Conservation (phyloP, 257 asterid genomes). For the Gentiana dahurica region DNA sequence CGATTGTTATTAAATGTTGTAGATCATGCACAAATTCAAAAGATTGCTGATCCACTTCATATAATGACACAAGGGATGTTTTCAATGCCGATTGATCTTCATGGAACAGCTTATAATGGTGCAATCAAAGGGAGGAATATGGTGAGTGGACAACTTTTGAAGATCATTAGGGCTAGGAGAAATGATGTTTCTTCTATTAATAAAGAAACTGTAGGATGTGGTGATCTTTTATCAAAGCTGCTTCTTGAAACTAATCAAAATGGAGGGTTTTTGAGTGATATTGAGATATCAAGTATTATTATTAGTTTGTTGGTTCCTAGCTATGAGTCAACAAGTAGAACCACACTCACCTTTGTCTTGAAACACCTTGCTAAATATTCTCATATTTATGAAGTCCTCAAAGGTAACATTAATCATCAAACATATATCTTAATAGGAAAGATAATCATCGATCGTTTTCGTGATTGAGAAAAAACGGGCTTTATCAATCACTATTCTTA, state of each 20-base stretch:
- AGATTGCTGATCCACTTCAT: slow-evolving; percentile 33
- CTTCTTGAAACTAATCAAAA: slow-evolving; percentile 44
- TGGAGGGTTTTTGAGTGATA: slow-evolving; percentile 36
- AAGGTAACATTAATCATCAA: slow-evolving; percentile 19
- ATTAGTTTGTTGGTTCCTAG: slow-evolving; percentile 48
- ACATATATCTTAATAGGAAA: too few relatives aligned
- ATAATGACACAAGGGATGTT: slow-evolving; percentile 42
- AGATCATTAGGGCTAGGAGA: slow-evolving; percentile 46
- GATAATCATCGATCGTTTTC: too few relatives aligned
- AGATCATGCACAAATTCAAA: slow-evolving; percentile 24
- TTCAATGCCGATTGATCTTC: slow-evolving; percentile 43
- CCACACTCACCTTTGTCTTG: slow-evolving; percentile 38
- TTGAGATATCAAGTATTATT: slow-evolving; percentile 46
- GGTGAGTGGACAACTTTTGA: slow-evolving; percentile 41
- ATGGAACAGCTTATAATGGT: slow-evolving; percentile 47
- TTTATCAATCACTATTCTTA: too few relatives aligned
- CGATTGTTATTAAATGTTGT: slow-evolving; percentile 29
- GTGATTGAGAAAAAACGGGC: too few relatives aligned
- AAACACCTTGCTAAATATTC: slow-evolving; percentile 51
- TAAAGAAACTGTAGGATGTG: slow-evolving; percentile 20
- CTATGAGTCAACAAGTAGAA: slow-evolving; percentile 38
- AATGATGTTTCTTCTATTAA: slow-evolving; percentile 21
- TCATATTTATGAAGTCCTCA: slow-evolving; percentile 38
- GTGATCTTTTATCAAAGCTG: slow-evolving; percentile 41
- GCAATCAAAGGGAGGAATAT: slow-evolving; percentile 41